Conservation (phyloP, 108 stramenopile genomes). For the Chaetoceros tenuissimus region DNA sequence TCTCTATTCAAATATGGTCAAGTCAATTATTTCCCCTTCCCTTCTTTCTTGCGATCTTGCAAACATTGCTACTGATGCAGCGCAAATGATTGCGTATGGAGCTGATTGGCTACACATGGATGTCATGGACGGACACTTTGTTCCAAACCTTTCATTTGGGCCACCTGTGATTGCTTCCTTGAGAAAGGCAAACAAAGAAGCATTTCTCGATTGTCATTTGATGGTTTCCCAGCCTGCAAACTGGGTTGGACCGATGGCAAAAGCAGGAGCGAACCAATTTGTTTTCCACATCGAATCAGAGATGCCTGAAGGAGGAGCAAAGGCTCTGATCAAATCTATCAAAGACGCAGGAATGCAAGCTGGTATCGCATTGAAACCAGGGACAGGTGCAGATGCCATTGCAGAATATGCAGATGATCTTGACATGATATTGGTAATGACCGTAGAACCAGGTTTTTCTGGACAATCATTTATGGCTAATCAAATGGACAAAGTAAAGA, state of each 20-base stretch:
- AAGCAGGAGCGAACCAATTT: conserved; percentile 58
- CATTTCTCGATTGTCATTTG: conserved; percentile 79
- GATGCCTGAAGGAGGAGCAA: conserved; percentile 34
- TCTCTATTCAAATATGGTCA: conserved; percentile 6
- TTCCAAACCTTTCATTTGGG: conserved; percentile 69
- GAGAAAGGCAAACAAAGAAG: conserved; percentile 33
- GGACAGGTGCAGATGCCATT: conserved; percentile 68
- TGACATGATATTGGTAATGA: conserved; percentile 85
- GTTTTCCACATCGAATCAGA: conserved; percentile 82
- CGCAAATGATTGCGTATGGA: conserved; percentile 51
- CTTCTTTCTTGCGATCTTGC: conserved; percentile 82
- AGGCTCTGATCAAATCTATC: conserved; percentile 58
- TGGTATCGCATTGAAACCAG: conserved; percentile 78
- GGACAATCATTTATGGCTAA: conserved; percentile 83
- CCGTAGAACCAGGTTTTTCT: conserved; percentile 87
- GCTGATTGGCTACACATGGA: conserved; percentile 63
- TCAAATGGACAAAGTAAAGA: conserved; percentile 82
- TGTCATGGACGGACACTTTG: conserved; percentile 83
- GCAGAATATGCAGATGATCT: conserved; percentile 48
- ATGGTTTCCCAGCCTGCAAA: conserved; percentile 85
- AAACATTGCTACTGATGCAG: conserved; percentile 55
- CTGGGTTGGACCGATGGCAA: conserved; percentile 79
- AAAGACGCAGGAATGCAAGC: conserved; percentile 70
- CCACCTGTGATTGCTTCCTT: conserved; percentile 64
- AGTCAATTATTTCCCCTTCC: conserved; percentile 60